phyloP scores from a whole-genome alignment of 176 grass and related monocot genomes.

The Pontederia paniculata region DNA sequence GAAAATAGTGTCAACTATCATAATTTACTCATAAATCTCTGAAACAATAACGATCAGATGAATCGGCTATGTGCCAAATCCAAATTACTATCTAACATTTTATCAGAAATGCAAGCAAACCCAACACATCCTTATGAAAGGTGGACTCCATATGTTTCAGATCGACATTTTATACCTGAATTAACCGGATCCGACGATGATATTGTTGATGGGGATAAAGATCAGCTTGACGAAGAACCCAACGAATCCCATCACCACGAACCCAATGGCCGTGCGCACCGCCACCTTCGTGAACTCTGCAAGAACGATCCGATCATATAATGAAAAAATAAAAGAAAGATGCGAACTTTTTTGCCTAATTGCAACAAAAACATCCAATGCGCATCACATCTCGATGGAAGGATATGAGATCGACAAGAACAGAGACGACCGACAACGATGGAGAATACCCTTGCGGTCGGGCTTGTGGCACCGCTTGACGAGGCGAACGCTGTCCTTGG shows the following conservation, averaged over 20 bases:
- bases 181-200: slow-evolving; percentile 20
- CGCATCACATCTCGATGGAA: not conserved
- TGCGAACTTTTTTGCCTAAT: too few species aligned
- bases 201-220: slow-evolving; percentile 23
- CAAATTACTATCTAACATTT: too few species aligned
- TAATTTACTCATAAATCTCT: too few species aligned
- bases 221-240: slow-evolving; percentile 21
- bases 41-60: too few species aligned
- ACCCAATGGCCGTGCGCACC: slow-evolving; percentile 15
- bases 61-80: too few species aligned
- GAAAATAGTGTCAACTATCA: too few species aligned
- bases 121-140: too few species aligned
- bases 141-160: too few species aligned
- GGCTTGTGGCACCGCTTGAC: slow-evolving; percentile 99
- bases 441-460: slow-evolving; percentile 46
- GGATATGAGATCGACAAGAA: not conserved
- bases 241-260: slow-evolving; percentile 24
- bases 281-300: slow-evolving; percentile 20
- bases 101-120: too few species aligned
- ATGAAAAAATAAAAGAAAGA: too few species aligned
- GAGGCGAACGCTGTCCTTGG: slow-evolving; percentile 96
- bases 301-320: not conserved
- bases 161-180: too few species aligned
- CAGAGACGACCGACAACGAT: not conserved
- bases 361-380: not conserved